Base-by-base conservation (phyloP, 495 filamentous ascomycete genomes). In the Penicillium odoratum region DNA sequence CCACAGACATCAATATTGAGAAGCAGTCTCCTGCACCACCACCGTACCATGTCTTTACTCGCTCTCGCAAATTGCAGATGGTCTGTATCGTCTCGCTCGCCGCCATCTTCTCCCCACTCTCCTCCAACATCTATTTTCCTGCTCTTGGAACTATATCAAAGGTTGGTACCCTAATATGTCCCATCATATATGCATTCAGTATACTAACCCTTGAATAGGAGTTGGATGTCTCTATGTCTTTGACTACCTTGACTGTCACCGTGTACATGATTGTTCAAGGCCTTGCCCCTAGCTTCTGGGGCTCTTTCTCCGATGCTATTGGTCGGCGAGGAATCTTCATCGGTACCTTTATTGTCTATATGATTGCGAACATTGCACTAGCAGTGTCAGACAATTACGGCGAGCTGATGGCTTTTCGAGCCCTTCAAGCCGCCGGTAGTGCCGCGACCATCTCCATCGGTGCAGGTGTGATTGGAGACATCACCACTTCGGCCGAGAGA, bases 81-180 rank as follows among this genome's bases (percentile, higher is more conserved):
- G 75, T 89, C n/a, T 74, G 75, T 59, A 85, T 93, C 72, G 83
- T 86, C 42, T 82, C 72, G 8, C 33, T 73, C n/a, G 72, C 75
- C 0, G 74, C 68, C 53, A 69, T 72, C 34, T 74, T 76, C 59
- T 91, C 88, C 0, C 88, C 88, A 3, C 78, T 91, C 50, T 89
- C 86, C 0, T 87, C 87, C 18, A 90, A 89, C 62, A 90, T 92
- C 43, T 94, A 94, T 69, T 91, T 92, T 57, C 89, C 89, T 5
- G 85, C 87, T 3, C 74, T 93, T 21, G 68, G 65, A 7, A 60
- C 56, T 4, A 68, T 76, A 15, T 72, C 74, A 21, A 58, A 52
- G 45, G 74, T 74, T 5, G 52, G 67, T 63, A 42, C 33, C 21
- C 21, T 2, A 21, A 2, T 21, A 1, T 21, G 21, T 21, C 21